phyloP scores from a whole-genome alignment of 2,329 filamentous ascomycete genomes.

The Ceratocystis huliohia region DNA sequence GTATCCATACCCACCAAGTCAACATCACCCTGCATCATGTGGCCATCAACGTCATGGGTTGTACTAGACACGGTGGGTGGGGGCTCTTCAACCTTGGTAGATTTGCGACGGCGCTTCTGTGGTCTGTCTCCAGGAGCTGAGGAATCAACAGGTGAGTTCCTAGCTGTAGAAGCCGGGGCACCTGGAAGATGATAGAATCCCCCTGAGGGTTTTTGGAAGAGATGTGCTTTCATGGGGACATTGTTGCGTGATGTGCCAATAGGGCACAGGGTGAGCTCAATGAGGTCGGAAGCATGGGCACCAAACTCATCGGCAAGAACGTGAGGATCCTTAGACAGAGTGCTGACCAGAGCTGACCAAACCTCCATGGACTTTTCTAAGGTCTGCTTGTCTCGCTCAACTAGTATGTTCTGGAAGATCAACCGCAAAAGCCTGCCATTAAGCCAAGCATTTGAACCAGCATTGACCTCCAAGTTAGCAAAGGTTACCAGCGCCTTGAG shows the following conservation, averaged over 20 bases:
- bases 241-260: slow-evolving; percentile 85
- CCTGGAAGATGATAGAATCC: slow-evolving; percentile 54
- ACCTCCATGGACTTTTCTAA: slow-evolving; percentile 73
- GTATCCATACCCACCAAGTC: slow-evolving; percentile 85
- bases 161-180: background rate
- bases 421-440: slow-evolving; percentile 78
- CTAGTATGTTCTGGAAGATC: slow-evolving; percentile 87
- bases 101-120: slow-evolving; percentile 67
- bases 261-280: slow-evolving; percentile 75
- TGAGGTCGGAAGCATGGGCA: slow-evolving; percentile 63
- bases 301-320: slow-evolving; percentile 61
- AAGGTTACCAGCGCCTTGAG: slow-evolving; percentile 88
- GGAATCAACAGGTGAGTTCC: slow-evolving; percentile 32
- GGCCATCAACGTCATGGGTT: slow-evolving; percentile 92
- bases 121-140: slow-evolving; percentile 48
- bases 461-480: slow-evolving; percentile 69
- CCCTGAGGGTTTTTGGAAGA: slow-evolving; percentile 91
- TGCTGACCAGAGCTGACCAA: slow-evolving; percentile 66
- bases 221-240: slow-evolving; percentile 75
- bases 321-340: slow-evolving; percentile 50
- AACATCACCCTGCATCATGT: slow-evolving; percentile 94
- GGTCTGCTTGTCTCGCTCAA: slow-evolving; percentile 78
- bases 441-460: slow-evolving; percentile 58
- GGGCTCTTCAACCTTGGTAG: slow-evolving; percentile 65
- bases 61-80: slow-evolving; percentile 39